Percentiles rank a stretch among this genome's conserved stretches.
Conservation (phyloP, 176 grass and related monocot species). For the Musa itinerans region DNA sequence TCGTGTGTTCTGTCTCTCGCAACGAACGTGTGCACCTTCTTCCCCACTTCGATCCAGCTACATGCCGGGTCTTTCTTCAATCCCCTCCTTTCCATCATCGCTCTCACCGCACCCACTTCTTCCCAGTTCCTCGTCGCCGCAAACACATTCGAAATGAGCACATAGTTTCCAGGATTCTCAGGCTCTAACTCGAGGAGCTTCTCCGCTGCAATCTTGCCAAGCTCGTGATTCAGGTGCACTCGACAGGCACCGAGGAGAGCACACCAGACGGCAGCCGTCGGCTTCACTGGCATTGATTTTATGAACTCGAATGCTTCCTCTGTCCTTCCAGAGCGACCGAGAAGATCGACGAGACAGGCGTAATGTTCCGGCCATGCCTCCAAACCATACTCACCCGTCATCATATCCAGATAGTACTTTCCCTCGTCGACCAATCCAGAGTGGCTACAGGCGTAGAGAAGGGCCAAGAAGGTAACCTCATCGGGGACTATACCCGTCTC, state of each 20-base stretch:
- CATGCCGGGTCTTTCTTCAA: slow-evolving; percentile 71
- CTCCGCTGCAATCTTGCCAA: slow-evolving; percentile 43
- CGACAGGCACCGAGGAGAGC: slow-evolving; percentile 71
- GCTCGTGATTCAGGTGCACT: slow-evolving; percentile 44
- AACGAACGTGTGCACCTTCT: slow-evolving; percentile 44
- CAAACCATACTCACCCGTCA: slow-evolving; percentile 41
- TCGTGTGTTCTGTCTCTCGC: slow-evolving; percentile 40
- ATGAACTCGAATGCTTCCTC: slow-evolving; percentile 66
- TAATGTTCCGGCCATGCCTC: slow-evolving; percentile 81
- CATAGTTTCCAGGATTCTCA: slow-evolving; percentile 64
- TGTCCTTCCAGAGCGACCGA: slow-evolving; percentile 52
- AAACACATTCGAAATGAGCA: slow-evolving; percentile 68
- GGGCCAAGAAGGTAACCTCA: slow-evolving; percentile 62
- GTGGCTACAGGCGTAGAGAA: slow-evolving; percentile 77
- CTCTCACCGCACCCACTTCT: slow-evolving; percentile 43
- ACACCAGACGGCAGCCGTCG: slow-evolving; percentile 65
- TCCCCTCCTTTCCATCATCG: slow-evolving; percentile 40
- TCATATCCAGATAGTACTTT: slow-evolving; percentile 58
- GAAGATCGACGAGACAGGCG: slow-evolving; percentile 71
- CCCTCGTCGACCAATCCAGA: slow-evolving; percentile 54
- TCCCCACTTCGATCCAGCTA: slow-evolving; percentile 68
- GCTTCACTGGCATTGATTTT: slow-evolving; percentile 51
- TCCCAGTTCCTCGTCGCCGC: slow-evolving; percentile 66
- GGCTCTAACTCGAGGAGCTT: slow-evolving; percentile 68
- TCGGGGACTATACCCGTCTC: slow-evolving; percentile 55